phyloP scores from a whole-genome alignment of 2,329 filamentous ascomycete genomes.

The Venturia carpophila region DNA sequence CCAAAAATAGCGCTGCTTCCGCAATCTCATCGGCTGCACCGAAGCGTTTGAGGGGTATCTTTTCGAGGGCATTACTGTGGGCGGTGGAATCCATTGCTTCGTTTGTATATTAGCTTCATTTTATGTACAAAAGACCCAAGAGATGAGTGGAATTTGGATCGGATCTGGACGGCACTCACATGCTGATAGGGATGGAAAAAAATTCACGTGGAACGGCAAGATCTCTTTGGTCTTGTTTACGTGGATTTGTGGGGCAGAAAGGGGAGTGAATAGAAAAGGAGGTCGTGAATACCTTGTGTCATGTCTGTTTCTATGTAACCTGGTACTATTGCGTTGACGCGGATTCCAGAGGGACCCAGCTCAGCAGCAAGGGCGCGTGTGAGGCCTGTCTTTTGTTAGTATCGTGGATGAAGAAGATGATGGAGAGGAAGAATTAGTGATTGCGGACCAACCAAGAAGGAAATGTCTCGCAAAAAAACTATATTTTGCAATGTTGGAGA shows the following conservation, averaged over 20 bases:
- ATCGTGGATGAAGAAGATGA: neutral
- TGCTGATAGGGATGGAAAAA: neutral
- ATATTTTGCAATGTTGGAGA: neutral
- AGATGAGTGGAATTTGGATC: neutral
- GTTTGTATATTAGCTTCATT: neutral
- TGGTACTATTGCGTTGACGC: slow-evolving; percentile 74
- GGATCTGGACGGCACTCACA: neutral
- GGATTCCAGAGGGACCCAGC: slow-evolving; percentile 52
- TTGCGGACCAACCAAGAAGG: too few species aligned
- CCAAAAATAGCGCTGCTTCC: slow-evolving; percentile 73
- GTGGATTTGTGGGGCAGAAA: neutral
- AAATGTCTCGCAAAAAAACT: too few species aligned
- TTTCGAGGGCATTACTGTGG: neutral
- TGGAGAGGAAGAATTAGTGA: neutral
- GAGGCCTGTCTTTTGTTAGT: slow-evolving; percentile 43
- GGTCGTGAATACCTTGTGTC: slow-evolving; percentile 55
- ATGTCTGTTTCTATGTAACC: slow-evolving; percentile 79
- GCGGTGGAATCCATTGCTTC: slow-evolving; percentile 25
- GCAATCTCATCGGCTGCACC: slow-evolving; percentile 65
- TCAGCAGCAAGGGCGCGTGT: slow-evolving; percentile 60
- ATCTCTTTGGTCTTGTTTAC: neutral
- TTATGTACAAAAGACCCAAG: neutral
- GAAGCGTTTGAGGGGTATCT: slow-evolving; percentile 56
- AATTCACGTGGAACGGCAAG: neutral
- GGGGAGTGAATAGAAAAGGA: neutral